Evolutionary conservation across 2,329 filamentous ascomycete genomes (phyloP).

Genomic region (Hypocrella siamensis): DNA sequence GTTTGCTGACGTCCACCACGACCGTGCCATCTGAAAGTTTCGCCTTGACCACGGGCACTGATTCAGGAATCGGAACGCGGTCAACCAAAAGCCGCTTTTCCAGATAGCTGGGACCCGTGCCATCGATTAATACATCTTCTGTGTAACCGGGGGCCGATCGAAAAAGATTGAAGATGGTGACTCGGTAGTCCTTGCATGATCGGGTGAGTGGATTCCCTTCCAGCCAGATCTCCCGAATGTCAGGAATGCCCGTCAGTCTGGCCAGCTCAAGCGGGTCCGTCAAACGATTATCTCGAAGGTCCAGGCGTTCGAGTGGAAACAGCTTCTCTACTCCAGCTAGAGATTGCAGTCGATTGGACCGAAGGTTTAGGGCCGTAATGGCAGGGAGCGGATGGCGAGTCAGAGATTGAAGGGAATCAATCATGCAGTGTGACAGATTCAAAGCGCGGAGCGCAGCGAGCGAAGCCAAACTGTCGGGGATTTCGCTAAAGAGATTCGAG

Average conservation of each 20-base stretch:
- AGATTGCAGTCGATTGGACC: slow-evolving; percentile 73
- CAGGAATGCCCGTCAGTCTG: slow-evolving; percentile 75
- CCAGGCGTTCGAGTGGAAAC: slow-evolving; percentile 74
- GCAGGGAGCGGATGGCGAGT: slow-evolving; percentile 76
- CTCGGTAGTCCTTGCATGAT: slow-evolving; percentile 69
- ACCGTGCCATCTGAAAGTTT: slow-evolving; percentile 44
- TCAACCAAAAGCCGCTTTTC: slow-evolving; percentile 78
- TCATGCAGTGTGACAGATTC: slow-evolving; percentile 96
- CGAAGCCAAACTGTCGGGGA: slow-evolving; percentile 78
- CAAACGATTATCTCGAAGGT: slow-evolving; percentile 79
- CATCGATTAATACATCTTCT: slow-evolving; percentile 82
- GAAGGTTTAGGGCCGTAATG: slow-evolving; percentile 82
- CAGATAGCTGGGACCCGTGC: slow-evolving; percentile 63
- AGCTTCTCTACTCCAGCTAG: slow-evolving; percentile 83
- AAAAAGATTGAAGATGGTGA: slow-evolving; percentile 94
- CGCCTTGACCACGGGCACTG: slow-evolving; percentile 64
- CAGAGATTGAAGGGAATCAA: slow-evolving; percentile 80
- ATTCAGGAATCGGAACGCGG: slow-evolving; percentile 58
- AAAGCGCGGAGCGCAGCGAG: slow-evolving; percentile 79
- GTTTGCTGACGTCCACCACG: slow-evolving; percentile 53
- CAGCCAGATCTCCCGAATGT: slow-evolving; percentile 86
- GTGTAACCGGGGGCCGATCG: slow-evolving; percentile 76
- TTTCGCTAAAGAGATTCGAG: slow-evolving; percentile 81
- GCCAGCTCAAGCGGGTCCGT: slow-evolving; percentile 86
- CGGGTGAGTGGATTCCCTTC: slow-evolving; percentile 83